Conservation (phyloP, 306 rosid genomes). For the Quercus bicolor region DNA sequence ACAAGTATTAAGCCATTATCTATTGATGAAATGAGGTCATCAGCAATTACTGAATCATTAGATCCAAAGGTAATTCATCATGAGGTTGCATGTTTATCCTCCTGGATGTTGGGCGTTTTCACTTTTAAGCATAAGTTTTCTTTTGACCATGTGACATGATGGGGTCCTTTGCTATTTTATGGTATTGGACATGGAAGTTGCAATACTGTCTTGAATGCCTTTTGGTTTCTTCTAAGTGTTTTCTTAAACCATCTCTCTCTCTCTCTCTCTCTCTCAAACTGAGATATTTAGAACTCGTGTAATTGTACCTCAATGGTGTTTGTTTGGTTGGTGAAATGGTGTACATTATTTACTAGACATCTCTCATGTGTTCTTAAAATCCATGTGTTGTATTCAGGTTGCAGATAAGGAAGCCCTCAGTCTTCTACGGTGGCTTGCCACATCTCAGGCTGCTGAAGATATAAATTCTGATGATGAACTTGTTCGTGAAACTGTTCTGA, state of each 20-base stretch:
- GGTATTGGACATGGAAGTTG: neutral
- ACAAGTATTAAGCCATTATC: no score
- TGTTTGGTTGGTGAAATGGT: no score
- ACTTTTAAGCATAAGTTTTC: neutral
- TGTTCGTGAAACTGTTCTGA: slow-evolving; percentile 56
- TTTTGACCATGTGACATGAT: neutral
- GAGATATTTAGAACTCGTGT: neutral
- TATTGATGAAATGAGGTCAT: no score
- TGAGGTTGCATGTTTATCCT: slow-evolving; percentile 6
- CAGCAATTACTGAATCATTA: slow-evolving; percentile 23
- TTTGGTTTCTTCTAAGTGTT: neutral
- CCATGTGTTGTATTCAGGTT: slow-evolving; percentile 40
- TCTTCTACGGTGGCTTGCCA: slow-evolving; percentile 87
- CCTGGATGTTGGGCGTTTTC: neutral
- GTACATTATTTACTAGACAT: neutral
- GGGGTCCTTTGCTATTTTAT: neutral
- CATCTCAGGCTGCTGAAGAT: slow-evolving; percentile 79
- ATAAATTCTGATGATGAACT: slow-evolving; percentile 85
- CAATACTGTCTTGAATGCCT: neutral
- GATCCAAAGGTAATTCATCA: slow-evolving; percentile 39
- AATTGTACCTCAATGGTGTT: neutral
- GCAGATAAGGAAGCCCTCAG: slow-evolving; percentile 62
- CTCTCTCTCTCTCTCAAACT: no score
- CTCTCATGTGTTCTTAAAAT: slow-evolving; percentile 16
- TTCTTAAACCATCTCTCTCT: neutral